Base-by-base conservation (phyloP, 1,284 basidiomycete genomes). In the Cryptococcus jaspeensis region DNA sequence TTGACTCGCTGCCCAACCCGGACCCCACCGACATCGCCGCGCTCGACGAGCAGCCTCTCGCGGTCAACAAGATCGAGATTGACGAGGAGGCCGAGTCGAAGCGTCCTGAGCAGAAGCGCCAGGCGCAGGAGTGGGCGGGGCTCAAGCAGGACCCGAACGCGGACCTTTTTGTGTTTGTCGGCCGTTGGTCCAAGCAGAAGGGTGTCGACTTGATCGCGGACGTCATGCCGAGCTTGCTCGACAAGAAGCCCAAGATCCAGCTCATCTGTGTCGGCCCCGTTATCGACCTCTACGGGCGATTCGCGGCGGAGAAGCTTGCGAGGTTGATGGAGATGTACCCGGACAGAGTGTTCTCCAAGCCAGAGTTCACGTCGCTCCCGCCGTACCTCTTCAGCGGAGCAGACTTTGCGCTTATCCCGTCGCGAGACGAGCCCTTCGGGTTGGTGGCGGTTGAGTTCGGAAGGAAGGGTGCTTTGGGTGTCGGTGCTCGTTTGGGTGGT, bases 121-220 rank as follows among this genome's bases (percentile, higher is more conserved):
- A 92, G 72, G 90, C 92, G 22, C 92, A 95, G 68, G 90, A 93
- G 75, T 94, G 92, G 92, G 92, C 92, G 40, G 85, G 87, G 50
- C 86, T 95, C 75, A 88, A 86, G 73, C 91, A 94, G 73, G 90
- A 94, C 70, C 88, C 92, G 3, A 81, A 89, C 50, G 86, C 90
- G 3, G 90, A 93, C 74, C 76, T 95, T 46, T 94, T 94, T 72
- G 91, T 95, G 64, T 94, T 95, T 77, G 92, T 95, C 64, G 92
- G 92, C 74, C 88, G 92, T 66, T 94, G 92, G 92, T 95, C 92
- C 4, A 94, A 94, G 78, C 92, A 95, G 76, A 95, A 95, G 79
- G 92, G 91, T 71, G 91, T 95, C 32, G 92, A 95, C 79, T 80
- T 95, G 50, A 95, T 95, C 67, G 92, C 92, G 11, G 92, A 95